phyloP scores from a whole-genome alignment of 345 rosid species.

The Capsella bursapastoris region DNA sequence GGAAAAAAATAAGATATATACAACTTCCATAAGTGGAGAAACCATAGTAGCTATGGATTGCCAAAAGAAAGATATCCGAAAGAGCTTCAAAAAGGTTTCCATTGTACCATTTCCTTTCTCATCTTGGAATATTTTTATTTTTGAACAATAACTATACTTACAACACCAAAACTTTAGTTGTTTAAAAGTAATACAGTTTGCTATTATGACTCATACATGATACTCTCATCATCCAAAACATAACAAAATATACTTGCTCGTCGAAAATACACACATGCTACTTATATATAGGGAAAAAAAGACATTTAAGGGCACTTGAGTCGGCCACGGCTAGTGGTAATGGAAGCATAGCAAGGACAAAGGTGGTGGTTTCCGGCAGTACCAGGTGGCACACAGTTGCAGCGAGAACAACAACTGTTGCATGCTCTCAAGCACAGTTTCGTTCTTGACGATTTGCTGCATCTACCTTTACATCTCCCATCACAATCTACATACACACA shows the following conservation, averaged over 20 bases:
- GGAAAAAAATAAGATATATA: too few relatives aligned
- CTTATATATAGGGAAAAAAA: not conserved
- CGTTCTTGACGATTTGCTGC: constrained; percentile 47
- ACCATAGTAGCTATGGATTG: not conserved
- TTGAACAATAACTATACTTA: too few relatives aligned
- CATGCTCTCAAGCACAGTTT: constrained; percentile 52
- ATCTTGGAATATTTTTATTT: too few relatives aligned
- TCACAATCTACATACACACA: constrained; percentile 39
- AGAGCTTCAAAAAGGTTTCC: too few relatives aligned
- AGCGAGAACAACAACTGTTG: constrained; percentile 49
- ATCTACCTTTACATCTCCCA: constrained; percentile 46
- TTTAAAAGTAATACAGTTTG: not conserved
- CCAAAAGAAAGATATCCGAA: not conserved
- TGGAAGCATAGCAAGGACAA: constrained; percentile 53
- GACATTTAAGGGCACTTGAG: constrained; percentile 50
- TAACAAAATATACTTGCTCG: not conserved
- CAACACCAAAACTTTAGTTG: too few relatives aligned
- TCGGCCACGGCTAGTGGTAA: constrained; percentile 49
- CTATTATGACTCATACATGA: not conserved
- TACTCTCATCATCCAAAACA: not conserved
- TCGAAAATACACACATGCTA: not conserved
- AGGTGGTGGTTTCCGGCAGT: constrained; percentile 48
- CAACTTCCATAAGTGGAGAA: too few relatives aligned
- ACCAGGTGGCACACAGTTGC: constrained; percentile 62
- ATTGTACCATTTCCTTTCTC: too few relatives aligned